These are phyloP conservation scores for Petasospora rhodanensis DNA, from an alignment of 1,139 yeast genomes.

Conservation along the genomic window DNA sequence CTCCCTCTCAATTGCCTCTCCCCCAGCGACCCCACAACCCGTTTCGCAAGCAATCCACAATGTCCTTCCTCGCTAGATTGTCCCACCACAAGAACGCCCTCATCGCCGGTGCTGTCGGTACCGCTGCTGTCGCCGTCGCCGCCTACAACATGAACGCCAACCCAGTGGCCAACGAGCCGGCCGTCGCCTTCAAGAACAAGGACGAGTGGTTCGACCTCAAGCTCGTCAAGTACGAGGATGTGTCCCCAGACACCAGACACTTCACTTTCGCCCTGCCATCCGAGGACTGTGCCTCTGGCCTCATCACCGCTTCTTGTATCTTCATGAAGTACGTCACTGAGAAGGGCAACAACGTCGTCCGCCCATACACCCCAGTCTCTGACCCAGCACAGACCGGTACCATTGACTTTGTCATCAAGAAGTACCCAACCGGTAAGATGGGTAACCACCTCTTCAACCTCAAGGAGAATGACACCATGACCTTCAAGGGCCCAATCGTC, in stretches of 20 bases:
- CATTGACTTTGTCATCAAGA: slow-evolving; percentile 79
- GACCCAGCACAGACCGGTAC: slow-evolving; percentile 67
- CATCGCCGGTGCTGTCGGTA: slow-evolving; percentile 40
- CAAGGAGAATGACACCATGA: slow-evolving; percentile 73
- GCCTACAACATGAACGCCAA: slow-evolving; percentile 32
- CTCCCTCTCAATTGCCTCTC: not conserved
- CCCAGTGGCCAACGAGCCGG: slow-evolving; percentile 42
- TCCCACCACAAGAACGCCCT: slow-evolving; percentile 22
- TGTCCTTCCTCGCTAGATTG: slow-evolving; percentile 26
- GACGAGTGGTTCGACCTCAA: slow-evolving; percentile 81
- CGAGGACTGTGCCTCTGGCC: slow-evolving; percentile 68
- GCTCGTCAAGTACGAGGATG: slow-evolving; percentile 41
- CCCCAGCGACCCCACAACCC: not conserved
- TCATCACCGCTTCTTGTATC: slow-evolving; percentile 74
- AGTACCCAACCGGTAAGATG: slow-evolving; percentile 81
- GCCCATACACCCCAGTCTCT: slow-evolving; percentile 95
- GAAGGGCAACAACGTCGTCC: slow-evolving; percentile 83
- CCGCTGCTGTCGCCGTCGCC: slow-evolving; percentile 49
- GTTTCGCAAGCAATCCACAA: slow-evolving; percentile 1
- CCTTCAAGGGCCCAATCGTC: slow-evolving; percentile 91
- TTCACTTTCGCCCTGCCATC: slow-evolving; percentile 70
- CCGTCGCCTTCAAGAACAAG: slow-evolving; percentile 61
- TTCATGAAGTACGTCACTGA: slow-evolving; percentile 77
- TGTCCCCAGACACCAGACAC: slow-evolving; percentile 58
- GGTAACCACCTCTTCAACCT: slow-evolving; percentile 68